Evolutionary conservation across 495 filamentous ascomycete species (phyloP), one percentile per base, ranked within the genome.

Genomic region (Aspergillus campestris): DNA sequence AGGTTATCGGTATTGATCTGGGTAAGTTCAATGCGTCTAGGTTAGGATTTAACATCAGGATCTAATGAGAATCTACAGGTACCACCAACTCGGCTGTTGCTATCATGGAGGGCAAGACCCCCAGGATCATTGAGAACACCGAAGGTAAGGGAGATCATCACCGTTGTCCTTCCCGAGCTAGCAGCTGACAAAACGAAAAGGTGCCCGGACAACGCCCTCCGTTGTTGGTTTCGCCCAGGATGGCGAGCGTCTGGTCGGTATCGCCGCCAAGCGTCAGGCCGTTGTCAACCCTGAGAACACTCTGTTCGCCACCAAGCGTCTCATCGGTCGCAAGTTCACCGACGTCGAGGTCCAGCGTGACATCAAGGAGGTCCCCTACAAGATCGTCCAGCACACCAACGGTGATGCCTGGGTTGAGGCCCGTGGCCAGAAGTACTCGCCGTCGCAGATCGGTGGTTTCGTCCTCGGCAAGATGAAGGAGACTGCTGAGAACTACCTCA

Each of bases 281-380:
- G 94, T 97, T 56, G 94, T 98, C 56, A 98, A 98, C 77, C 92
- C 92, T 3, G 92, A 98, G 69, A 97, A 98, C 73, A 98, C 92
- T 39, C 82, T 98, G 40, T 98, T 98, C 65, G 92, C 92, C 70
- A 98, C 92, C 49, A 98, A 98, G 84, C 89, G 92, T 81, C 82
- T 98, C 64, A 98, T 98, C 64, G 92, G 92, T 55, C 89, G 92
- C 62, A 97, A 97, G 76, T 98, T 89, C 77, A 92, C 84, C 63
- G 92, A 98, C 63, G 61, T 77, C 53, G 92, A 98, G 77, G 89
- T 95, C 33, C 92, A 98, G 78, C 86, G 91, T 61, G 92, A 98
- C 57, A 91, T 98, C 67, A 87, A 92, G 71, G 87, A 98, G 71
- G 92, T 98, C 10, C 92, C 92, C 43, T 98, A 95, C 80, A 97